Evolutionary conservation across 73 alveolate genomes (phyloP).

Genomic region (Symbiodinium pilosum): DNA sequence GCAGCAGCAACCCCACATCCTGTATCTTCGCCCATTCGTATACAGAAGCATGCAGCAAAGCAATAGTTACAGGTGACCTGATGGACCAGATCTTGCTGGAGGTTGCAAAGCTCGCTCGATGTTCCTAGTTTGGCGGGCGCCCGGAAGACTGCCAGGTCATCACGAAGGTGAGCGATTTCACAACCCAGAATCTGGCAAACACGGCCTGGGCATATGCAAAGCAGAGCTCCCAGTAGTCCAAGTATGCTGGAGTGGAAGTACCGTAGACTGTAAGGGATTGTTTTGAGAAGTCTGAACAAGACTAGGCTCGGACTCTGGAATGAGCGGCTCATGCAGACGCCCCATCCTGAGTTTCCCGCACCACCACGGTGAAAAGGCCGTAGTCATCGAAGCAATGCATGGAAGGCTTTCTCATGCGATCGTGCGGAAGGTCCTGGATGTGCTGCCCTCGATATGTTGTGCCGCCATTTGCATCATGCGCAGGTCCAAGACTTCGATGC

Average conservation of each 20-base stretch:
- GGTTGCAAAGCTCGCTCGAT: not conserved
- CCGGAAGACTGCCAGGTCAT: conserved; percentile 1
- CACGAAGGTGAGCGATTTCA: conserved; percentile 53
- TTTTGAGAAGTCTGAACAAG: no score
- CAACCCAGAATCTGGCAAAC: conserved; percentile 75
- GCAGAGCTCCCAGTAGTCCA: no score
- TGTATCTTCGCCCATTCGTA: no score
- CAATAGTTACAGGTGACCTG: not conserved
- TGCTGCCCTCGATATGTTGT: not conserved
- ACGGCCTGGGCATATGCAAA: conserved; percentile 93
- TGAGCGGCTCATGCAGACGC: conserved; percentile 79
- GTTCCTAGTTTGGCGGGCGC: not conserved
- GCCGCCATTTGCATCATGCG: not conserved
- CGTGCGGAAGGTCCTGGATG: conserved; percentile 35
- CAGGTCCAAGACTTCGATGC: conserved; percentile 67
- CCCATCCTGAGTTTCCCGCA: not conserved
- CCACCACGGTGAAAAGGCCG: no score
- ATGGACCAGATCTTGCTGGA: conserved; percentile 70
- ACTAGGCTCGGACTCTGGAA: conserved; percentile 87
- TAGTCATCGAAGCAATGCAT: not conserved
- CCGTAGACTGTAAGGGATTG: no score
- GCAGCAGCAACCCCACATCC: no score
- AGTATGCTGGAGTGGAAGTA: no score
- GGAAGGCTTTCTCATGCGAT: conserved; percentile 35
- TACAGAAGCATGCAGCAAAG: not conserved